A percentile compares a stretch with the other conserved stretches of the same genome.
Evolutionary conservation across 306 rosid genomes (phyloP).

Genomic region (Ochetophila trinervis): DNA sequence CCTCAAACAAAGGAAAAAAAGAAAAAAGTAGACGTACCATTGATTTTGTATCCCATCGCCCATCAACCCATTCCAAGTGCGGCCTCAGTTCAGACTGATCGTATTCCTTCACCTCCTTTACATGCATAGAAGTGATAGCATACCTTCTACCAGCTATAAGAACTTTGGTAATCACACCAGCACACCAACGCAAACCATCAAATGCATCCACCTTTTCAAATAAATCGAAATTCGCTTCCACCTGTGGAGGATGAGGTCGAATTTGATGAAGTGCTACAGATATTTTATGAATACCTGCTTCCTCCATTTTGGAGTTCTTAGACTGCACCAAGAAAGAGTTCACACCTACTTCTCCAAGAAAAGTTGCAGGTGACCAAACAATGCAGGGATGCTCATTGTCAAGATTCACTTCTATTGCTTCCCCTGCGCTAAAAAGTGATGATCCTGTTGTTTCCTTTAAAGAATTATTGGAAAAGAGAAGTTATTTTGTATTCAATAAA

Average conservation of each 20-base stretch:
- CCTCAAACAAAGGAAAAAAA: neutral
- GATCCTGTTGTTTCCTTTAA: slow-evolving; percentile 1
- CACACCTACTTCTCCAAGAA: slow-evolving; percentile 13
- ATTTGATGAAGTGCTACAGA: slow-evolving; percentile 6
- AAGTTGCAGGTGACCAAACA: slow-evolving; percentile 23
- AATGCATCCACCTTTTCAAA: slow-evolving; percentile 11
- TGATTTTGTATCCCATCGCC: neutral
- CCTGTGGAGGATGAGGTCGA: slow-evolving; percentile 17
- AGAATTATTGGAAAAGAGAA: neutral
- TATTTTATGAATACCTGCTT: neutral
- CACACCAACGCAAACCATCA: slow-evolving; percentile 17
- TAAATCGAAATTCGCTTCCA: neutral
- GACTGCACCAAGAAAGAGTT: slow-evolving; percentile 9
- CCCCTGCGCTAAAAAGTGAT: neutral
- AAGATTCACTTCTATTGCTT: slow-evolving; percentile 10
- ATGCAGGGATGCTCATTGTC: neutral
- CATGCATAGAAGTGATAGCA: neutral
- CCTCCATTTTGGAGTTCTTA: neutral
- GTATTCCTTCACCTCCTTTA: slow-evolving; percentile 1
- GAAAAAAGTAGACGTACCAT: neutral
- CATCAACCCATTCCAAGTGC: slow-evolving; percentile 10
- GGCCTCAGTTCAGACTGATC: slow-evolving; percentile 9
- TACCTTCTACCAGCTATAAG: neutral
- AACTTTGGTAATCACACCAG: slow-evolving; percentile 8
- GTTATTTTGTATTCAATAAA: neutral